Percentiles rank a stretch among this genome's conserved stretches.
Evolutionary conservation across 768 basidiomycete species (phyloP).

Genomic region (Bullera alba): DNA sequence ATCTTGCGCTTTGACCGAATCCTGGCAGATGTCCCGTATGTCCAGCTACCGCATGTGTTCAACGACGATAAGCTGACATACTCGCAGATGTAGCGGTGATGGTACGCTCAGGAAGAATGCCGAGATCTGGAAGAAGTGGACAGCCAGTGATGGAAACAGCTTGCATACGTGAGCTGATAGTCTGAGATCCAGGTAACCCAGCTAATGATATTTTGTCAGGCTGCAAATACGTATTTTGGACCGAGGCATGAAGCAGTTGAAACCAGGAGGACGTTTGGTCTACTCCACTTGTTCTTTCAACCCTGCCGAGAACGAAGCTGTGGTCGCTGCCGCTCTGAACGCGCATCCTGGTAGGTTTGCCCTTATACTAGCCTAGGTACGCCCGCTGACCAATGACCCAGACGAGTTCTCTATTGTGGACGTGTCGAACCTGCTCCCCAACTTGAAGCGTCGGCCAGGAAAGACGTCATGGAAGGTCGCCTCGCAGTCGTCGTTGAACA

Average conservation of each 20-base stretch:
- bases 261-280: conserved; percentile 80
- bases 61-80: conserved; percentile 1
- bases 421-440: conserved; percentile 63
- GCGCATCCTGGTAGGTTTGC: conserved; percentile 57
- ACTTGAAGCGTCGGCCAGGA: conserved; percentile 69
- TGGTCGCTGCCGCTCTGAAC: conserved; percentile 75
- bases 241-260: conserved; percentile 84
- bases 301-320: conserved; percentile 95
- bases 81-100: conserved; percentile 69
- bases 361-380: neutral
- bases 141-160: conserved; percentile 78
- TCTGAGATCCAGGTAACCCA: neutral
- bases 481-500: conserved; percentile 21
- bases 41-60: neutral
- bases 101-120: conserved; percentile 92
- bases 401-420: conserved; percentile 67
- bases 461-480: conserved; percentile 71
- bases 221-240: conserved; percentile 86
- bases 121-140: conserved; percentile 92
- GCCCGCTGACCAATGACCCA: neutral
- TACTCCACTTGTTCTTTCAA: conserved; percentile 98
- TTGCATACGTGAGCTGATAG: conserved; percentile 62
- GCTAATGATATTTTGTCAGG: conserved; percentile 48
- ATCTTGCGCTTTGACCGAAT: conserved; percentile 82
- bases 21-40: conserved; percentile 84